A percentile compares a stretch with the other conserved stretches of the same genome.
These are phyloP conservation scores for Dendrobium catenatum DNA, from an alignment of 106 monocot genomes.

Conservation along the genomic window DNA sequence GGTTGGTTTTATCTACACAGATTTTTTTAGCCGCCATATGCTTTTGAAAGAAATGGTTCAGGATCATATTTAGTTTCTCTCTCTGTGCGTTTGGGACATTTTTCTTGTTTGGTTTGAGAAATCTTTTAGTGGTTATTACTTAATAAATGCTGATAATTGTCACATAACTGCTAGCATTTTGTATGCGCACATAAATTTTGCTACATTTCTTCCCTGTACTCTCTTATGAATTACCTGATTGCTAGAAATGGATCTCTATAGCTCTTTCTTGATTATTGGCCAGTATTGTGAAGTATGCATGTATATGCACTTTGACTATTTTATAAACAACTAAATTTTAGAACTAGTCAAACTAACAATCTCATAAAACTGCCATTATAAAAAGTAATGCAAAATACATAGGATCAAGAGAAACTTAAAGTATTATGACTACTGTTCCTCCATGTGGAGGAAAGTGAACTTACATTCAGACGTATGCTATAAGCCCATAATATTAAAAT, in stretches of 20 bases:
- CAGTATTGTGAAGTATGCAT: background rate
- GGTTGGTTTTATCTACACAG: slow-evolving; percentile 24
- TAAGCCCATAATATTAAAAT: too few relatives aligned
- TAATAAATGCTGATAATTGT: background rate
- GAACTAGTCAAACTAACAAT: too few relatives aligned
- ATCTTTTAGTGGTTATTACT: background rate
- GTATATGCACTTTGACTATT: background rate
- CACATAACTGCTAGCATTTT: background rate
- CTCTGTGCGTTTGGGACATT: background rate
- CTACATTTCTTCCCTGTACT: background rate
- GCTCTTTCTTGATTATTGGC: background rate
- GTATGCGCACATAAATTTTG: background rate
- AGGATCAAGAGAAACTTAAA: too few relatives aligned
- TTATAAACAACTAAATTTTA: too few relatives aligned
- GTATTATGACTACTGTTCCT: too few relatives aligned
- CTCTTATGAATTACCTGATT: background rate
- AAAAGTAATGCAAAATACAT: too few relatives aligned
- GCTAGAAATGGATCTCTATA: background rate
- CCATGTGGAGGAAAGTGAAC: too few relatives aligned
- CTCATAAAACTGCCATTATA: too few relatives aligned
- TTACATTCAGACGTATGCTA: too few relatives aligned
- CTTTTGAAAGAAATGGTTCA: background rate
- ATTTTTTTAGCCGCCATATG: background rate
- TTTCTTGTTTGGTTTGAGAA: background rate
- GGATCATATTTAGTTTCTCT: background rate